Percentiles rank a stretch among this genome's conserved stretches.
phyloP scores from a whole-genome alignment of 2,329 filamentous ascomycete genomes.

The Trichoderma cornu-damae region DNA sequence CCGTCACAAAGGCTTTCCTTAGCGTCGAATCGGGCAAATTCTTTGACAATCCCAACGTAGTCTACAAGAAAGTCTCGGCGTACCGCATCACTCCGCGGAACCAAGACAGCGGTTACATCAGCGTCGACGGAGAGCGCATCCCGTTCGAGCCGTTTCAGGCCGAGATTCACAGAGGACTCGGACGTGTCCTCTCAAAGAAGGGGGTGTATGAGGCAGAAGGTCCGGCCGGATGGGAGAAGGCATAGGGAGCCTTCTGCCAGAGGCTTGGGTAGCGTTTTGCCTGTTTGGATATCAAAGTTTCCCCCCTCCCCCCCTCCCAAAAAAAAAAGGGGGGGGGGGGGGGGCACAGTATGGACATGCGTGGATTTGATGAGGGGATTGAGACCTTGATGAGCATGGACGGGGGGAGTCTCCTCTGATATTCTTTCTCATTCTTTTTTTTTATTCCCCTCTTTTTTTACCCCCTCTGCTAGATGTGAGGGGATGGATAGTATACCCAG shows the following conservation, averaged over 20 bases:
- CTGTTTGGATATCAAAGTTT: not conserved
- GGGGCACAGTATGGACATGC: not conserved
- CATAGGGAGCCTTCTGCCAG: conserved; percentile 8
- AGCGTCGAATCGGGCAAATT: conserved; percentile 68
- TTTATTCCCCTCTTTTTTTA: not conserved
- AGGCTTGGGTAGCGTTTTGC: not conserved
- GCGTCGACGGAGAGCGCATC: conserved; percentile 84
- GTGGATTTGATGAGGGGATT: not conserved
- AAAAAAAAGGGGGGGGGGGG: not conserved
- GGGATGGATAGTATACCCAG: conserved; percentile 16
- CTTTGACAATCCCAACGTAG: conserved; percentile 73
- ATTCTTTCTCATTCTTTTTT: not conserved
- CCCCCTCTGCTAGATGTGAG: not conserved
- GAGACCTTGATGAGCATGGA: not conserved
- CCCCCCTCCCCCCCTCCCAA: too few relatives aligned
- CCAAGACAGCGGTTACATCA: conserved; percentile 74
- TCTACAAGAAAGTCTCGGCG: conserved; percentile 79
- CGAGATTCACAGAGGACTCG: conserved; percentile 77
- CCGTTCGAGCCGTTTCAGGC: conserved; percentile 88
- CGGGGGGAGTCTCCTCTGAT: not conserved
- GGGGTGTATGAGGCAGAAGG: conserved; percentile 65
- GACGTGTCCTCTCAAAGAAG: conserved; percentile 74
- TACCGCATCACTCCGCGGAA: conserved; percentile 77
- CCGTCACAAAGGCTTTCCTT: conserved; percentile 64
- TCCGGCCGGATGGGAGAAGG: conserved; percentile 47